Base-by-base conservation (phyloP, 306 rosid species). In the Pachyrhizus erosus region DNA sequence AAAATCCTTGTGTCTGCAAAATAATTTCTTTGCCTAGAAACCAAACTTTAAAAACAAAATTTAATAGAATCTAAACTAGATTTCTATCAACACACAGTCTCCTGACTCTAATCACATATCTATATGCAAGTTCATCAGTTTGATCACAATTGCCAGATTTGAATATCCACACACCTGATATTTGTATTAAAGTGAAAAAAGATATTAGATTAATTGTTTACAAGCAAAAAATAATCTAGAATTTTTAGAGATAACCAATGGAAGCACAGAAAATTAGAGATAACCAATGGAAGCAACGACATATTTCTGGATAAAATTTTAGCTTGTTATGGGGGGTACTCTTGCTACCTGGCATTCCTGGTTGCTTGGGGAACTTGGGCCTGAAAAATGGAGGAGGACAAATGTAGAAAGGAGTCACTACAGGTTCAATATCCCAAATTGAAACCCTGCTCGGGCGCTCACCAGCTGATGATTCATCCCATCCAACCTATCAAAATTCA, bases 391-490 rank as follows among this genome's bases (percentile, higher is more conserved):
- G 98, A 82, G 99, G 99, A 5, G 99, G 98, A 71, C 99, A 95
- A 78, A 95, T 95, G 88, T 91, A 95, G 84, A 95, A 95, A 68
- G 99, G 99, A 26, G 99, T 93, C 64, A 93, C 93, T 33, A 95
- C 99, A 43, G 99, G 99, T 85, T 95, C 99, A 66, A 95, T 80
- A 81, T 93, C 97, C 99, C 99, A 95, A 78, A 95, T 80, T 20
- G 99, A 95, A 75, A 93, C 99, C 83, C 96, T 84, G 82, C 89
- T 86, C 9, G 98, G 99, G 65, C 98, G 92, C 27, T 95, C 97
- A 58, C 99, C 97, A 65, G 99, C 94, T 11, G 98, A 92, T 55
- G 99, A 95, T 89, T 95, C 99, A 88, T 95, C 99, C 99, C 99
- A 95, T 76, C 99, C 99, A 88, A 95, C 98, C 98, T 94, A 78